Conservation (phyloP, 2,329 filamentous ascomycete species). For the Aspergillus bombycis region DNA sequence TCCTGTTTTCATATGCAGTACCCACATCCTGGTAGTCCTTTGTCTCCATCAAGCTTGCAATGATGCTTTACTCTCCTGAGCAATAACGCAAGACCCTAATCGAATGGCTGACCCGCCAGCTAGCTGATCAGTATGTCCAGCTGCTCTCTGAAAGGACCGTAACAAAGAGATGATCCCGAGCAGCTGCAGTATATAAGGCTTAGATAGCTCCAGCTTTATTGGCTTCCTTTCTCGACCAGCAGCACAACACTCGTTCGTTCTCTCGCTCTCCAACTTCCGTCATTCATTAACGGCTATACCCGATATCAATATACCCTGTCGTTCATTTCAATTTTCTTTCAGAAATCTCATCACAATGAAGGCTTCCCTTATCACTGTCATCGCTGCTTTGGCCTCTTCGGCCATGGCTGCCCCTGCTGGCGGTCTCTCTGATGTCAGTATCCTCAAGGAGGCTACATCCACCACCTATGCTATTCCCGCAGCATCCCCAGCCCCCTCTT, state of each 20-base stretch:
- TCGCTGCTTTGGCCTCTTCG: slow-evolving; percentile 29
- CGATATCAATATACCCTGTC: slow-evolving; percentile 7
- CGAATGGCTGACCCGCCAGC: slow-evolving; percentile 8
- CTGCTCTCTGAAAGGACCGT: background rate
- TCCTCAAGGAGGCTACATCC: slow-evolving; percentile 15
- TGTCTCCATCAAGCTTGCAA: slow-evolving; percentile 1
- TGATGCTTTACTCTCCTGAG: slow-evolving; percentile 1
- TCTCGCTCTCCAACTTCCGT: slow-evolving; percentile 21
- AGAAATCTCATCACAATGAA: slow-evolving; percentile 27
- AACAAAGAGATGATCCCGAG: slow-evolving; percentile 6
- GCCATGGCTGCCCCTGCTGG: slow-evolving; percentile 27
- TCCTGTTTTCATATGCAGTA: background rate
- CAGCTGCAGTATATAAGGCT: slow-evolving; percentile 17
- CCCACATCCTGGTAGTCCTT: slow-evolving; percentile 10
- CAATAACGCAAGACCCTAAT: background rate
- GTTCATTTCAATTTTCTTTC: slow-evolving; percentile 15
- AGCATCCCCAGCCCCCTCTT: slow-evolving; percentile 13
- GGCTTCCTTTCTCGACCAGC: slow-evolving; percentile 12
- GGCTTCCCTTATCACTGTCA: slow-evolving; percentile 26
- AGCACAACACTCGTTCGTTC: slow-evolving; percentile 15
- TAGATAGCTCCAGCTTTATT: background rate
- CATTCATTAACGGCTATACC: slow-evolving; percentile 22
- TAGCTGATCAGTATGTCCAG: slow-evolving; percentile 1
- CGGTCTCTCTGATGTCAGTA: slow-evolving; percentile 14
- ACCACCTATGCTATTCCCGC: slow-evolving; percentile 11